These are phyloP conservation scores for Starmerella tilneyi DNA, from an alignment of 805 yeast species.

Conservation along the genomic window DNA sequence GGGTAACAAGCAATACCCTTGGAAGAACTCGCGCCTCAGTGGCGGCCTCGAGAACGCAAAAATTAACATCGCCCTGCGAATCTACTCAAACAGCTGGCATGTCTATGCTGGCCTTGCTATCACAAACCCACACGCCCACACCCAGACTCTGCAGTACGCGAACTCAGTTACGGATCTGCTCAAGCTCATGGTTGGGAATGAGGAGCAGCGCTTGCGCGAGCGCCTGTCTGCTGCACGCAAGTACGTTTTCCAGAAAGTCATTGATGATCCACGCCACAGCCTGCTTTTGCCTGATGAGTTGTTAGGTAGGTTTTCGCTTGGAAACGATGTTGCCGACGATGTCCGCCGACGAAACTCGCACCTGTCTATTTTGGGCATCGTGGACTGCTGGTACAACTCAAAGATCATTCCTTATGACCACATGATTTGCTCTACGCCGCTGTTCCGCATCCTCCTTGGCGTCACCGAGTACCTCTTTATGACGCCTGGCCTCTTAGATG, in stretches of 20 bases:
- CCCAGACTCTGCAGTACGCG: conserved; percentile 82
- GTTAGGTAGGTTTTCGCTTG: conserved; percentile 67
- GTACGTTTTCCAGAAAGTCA: conserved; percentile 61
- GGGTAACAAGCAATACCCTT: conserved; percentile 71
- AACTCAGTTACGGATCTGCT: conserved; percentile 72
- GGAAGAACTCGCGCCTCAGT: conserved; percentile 72
- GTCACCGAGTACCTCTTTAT: conserved; percentile 87
- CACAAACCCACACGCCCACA: conserved; percentile 88
- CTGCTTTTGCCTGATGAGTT: conserved; percentile 67
- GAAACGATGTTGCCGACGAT: conserved; percentile 50
- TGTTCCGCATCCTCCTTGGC: conserved; percentile 84
- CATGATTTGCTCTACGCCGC: conserved; percentile 90
- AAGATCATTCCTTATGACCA: conserved; percentile 91
- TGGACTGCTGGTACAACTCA: conserved; percentile 81
- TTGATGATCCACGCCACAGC: conserved; percentile 40
- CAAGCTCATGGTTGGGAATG: conserved; percentile 68
- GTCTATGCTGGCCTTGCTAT: conserved; percentile 97
- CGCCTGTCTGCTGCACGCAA: conserved; percentile 59
- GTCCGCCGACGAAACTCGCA: conserved; percentile 67
- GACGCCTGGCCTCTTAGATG: conserved; percentile 71
- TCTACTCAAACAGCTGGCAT: conserved; percentile 92
- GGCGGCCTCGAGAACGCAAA: conserved; percentile 97
- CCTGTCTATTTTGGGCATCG: conserved; percentile 76
- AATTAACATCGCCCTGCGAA: conserved; percentile 81
- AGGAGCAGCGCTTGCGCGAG: conserved; percentile 44